phyloP scores from a whole-genome alignment of 2,329 filamentous ascomycete species.

The Pestalotiopsis sp. region DNA sequence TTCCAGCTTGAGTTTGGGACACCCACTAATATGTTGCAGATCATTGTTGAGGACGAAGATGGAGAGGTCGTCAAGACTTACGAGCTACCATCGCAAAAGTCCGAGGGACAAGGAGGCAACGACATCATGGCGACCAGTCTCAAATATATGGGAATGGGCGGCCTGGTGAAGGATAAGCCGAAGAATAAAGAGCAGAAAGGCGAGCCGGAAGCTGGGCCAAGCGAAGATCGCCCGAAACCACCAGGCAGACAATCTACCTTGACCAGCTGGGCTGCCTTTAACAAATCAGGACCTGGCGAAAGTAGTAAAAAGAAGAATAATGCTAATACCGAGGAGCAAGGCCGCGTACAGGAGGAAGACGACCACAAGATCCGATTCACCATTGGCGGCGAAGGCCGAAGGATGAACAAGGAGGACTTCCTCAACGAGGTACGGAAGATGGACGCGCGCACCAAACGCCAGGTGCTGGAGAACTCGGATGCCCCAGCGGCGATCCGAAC shows the following conservation, averaged over 20 bases:
- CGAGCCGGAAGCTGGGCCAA: slow-evolving; percentile 25
- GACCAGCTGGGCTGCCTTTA: slow-evolving; percentile 55
- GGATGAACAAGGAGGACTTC: slow-evolving; percentile 82
- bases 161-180: slow-evolving; percentile 43
- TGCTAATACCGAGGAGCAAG: slow-evolving; percentile 34
- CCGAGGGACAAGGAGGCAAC: slow-evolving; percentile 33
- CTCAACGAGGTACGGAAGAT: slow-evolving; percentile 73
- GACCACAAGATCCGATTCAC: slow-evolving; percentile 77
- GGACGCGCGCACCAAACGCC: slow-evolving; percentile 64
- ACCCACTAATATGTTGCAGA: slow-evolving; percentile 48
- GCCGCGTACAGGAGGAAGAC: slow-evolving; percentile 55
- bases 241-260: slow-evolving; percentile 38
- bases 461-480: slow-evolving; percentile 54
- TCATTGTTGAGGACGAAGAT: slow-evolving; percentile 86
- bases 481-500: slow-evolving; percentile 52
- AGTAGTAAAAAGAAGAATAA: slow-evolving; percentile 41
- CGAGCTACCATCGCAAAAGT: slow-evolving; percentile 65
- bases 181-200: slow-evolving; percentile 29
- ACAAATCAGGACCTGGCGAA: slow-evolving; percentile 31
- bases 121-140: slow-evolving; percentile 48
- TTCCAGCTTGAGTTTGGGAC: background rate
- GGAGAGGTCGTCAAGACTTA: slow-evolving; percentile 87
- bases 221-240: slow-evolving; percentile 28
- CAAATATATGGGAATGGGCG: slow-evolving; percentile 58
- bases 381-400: slow-evolving; percentile 70